phyloP scores from a whole-genome alignment of 495 filamentous ascomycete genomes.

The Aspergillus taichungensis region DNA sequence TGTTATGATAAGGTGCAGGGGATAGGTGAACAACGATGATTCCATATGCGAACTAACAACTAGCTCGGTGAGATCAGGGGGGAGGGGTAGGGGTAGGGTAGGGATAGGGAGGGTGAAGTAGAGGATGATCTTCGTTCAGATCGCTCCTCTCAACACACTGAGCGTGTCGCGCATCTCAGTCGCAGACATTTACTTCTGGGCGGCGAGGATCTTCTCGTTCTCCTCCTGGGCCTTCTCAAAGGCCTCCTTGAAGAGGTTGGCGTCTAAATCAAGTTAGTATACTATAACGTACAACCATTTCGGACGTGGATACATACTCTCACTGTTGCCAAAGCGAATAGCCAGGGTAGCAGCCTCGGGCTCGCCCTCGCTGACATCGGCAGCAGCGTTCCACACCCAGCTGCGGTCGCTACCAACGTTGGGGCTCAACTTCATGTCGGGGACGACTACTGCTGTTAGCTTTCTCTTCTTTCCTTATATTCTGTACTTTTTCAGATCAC shows the following conservation, averaged over 20 bases:
- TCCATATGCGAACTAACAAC: too few relatives aligned
- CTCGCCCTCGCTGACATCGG: constrained; percentile 97
- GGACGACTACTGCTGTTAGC: constrained; percentile 59
- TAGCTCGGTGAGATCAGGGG: neutral
- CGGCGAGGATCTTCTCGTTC: constrained; percentile 74
- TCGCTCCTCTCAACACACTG: too few relatives aligned
- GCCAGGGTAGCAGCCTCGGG: constrained; percentile 93
- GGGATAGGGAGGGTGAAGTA: neutral
- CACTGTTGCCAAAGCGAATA: constrained; percentile 95
- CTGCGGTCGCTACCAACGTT: constrained; percentile 96
- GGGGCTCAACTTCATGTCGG: constrained; percentile 96
- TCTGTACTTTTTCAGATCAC: too few relatives aligned
- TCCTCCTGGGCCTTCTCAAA: constrained; percentile 98
- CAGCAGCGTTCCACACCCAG: constrained; percentile 99
- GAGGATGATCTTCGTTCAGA: too few relatives aligned
- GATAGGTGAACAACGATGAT: too few relatives aligned
- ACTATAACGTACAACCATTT: neutral
- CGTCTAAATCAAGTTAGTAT: constrained; percentile 50
- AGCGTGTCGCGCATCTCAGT: too few relatives aligned
- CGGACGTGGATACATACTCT: constrained; percentile 59
- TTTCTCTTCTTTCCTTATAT: neutral
- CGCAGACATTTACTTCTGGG: constrained; percentile 33
- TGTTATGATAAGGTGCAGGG: too few relatives aligned
- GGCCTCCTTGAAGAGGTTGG: constrained; percentile 94
- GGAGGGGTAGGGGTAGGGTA: constrained; percentile 2